Conservation (phyloP, 148 eudicot species). For the Hydrangea macrophylla region DNA sequence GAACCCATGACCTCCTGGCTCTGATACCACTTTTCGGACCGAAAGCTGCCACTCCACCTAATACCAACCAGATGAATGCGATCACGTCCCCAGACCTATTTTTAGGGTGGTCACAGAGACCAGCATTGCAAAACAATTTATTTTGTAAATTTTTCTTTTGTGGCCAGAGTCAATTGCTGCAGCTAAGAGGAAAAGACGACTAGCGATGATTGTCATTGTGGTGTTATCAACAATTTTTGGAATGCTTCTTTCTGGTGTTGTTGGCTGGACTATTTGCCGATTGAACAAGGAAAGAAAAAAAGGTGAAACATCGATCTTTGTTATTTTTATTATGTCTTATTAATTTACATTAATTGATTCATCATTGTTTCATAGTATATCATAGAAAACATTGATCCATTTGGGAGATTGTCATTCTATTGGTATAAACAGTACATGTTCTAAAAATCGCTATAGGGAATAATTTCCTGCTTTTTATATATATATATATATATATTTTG, state of each 20-base stretch:
- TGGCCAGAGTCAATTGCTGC: slow-evolving; percentile 17
- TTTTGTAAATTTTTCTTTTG: background rate
- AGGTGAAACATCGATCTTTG: slow-evolving; percentile 16
- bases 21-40: too few relatives aligned
- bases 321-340: background rate
- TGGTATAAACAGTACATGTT: background rate
- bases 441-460: background rate
- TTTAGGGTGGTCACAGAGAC: too few relatives aligned
- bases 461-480: background rate
- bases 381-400: background rate
- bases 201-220: background rate
- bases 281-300: slow-evolving; percentile 16
- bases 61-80: too few relatives aligned
- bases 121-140: background rate
- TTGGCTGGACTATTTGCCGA: slow-evolving; percentile 19
- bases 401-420: background rate
- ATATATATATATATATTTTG: too few relatives aligned
- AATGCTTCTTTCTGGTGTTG: slow-evolving; percentile 17
- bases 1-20: too few relatives aligned
- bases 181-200: slow-evolving; percentile 10
- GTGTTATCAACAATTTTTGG: slow-evolving; percentile 18
- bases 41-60: too few relatives aligned
- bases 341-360: background rate
- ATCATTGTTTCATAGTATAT: background rate
- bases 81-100: too few relatives aligned